These are phyloP conservation scores for Forsythia viridissima DNA, from an alignment of 257 asterid genomes.

Conservation along the genomic window DNA sequence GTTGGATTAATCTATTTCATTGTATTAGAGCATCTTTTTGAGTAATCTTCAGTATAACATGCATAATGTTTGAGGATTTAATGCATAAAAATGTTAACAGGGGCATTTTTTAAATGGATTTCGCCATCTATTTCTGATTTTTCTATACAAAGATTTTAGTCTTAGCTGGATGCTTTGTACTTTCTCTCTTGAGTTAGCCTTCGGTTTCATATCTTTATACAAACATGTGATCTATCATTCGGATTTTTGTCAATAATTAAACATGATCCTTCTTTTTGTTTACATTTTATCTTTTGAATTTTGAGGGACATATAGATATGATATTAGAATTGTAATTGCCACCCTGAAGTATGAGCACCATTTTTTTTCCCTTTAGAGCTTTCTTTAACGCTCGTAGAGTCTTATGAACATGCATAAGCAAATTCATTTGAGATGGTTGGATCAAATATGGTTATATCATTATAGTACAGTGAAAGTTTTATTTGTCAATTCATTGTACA, in stretches of 20 bases:
- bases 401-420: background rate
- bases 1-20: background rate
- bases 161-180: background rate
- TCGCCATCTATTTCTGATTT: background rate
- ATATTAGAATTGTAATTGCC: background rate
- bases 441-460: background rate
- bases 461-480: background rate
- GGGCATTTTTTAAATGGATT: background rate
- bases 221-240: background rate
- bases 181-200: background rate
- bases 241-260: background rate
- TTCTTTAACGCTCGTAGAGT: background rate
- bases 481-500: background rate
- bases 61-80: background rate
- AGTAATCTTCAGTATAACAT: background rate
- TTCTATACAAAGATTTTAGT: background rate
- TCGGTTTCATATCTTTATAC: background rate
- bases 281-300: background rate
- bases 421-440: background rate
- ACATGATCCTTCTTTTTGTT: background rate
- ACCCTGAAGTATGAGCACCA: background rate
- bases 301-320: background rate
- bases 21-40: background rate
- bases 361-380: background rate
- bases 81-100: background rate